Conservation (phyloP, 768 basidiomycete species). For the Leccinellum luteum region DNA sequence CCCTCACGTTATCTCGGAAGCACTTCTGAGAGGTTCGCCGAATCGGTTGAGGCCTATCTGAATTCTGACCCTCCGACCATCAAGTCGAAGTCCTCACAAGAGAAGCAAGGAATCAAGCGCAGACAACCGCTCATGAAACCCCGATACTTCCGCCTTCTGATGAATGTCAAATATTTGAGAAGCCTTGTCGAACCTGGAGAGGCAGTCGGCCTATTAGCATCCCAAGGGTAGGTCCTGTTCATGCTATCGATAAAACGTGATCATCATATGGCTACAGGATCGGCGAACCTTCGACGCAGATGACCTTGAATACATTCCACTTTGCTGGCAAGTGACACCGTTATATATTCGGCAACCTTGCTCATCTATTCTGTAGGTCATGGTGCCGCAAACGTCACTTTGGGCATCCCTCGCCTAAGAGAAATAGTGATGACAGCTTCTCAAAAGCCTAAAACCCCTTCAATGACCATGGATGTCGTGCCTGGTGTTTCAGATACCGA, state of each 20-base stretch:
- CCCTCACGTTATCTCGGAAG: conserved; percentile 82
- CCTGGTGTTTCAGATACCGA: conserved; percentile 50
- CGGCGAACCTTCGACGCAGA: conserved; percentile 98
- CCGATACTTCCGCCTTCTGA: conserved; percentile 72
- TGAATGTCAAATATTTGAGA: conserved; percentile 91
- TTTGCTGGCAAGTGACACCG: conserved; percentile 71
- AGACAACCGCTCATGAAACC: conserved; percentile 46
- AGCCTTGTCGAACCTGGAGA: conserved; percentile 96
- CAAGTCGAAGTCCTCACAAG: conserved; percentile 39
- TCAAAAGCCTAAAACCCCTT: conserved; percentile 92
- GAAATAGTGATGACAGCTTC: conserved; percentile 99
- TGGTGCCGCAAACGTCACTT: conserved; percentile 97
- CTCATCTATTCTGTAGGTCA: conserved; percentile 59
- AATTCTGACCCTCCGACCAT: conserved; percentile 66
- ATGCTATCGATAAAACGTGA: not conserved
- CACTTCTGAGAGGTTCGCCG: conserved; percentile 90
- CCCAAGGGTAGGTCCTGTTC: conserved; percentile 74
- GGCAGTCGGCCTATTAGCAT: conserved; percentile 95
- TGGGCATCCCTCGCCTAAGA: conserved; percentile 97
- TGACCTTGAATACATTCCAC: conserved; percentile 99
- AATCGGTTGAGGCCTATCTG: conserved; percentile 74
- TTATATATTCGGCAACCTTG: not conserved
- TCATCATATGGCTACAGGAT: conserved; percentile 51
- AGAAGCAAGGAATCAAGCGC: conserved; percentile 38
- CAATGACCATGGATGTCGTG: conserved; percentile 83